Conservation (phyloP, 2,329 filamentous ascomycete species). For the Trichoderma endophyticum region DNA sequence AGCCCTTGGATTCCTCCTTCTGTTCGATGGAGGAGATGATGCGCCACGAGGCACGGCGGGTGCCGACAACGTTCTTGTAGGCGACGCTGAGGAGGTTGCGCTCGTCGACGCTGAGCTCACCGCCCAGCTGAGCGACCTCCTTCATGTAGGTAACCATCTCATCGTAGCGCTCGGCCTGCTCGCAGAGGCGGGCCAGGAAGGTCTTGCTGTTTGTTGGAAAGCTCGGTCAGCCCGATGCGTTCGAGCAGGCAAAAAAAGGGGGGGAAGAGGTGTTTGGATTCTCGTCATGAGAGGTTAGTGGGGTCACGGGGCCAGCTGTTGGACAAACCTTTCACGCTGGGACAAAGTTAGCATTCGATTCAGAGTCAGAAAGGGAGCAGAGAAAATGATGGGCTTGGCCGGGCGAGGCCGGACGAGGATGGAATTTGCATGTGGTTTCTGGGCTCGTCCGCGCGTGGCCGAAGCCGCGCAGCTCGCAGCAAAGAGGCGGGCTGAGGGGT, state of each 20-base stretch:
- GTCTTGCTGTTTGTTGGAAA: constrained; percentile 71
- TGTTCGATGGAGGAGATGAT: constrained; percentile 99
- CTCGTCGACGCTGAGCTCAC: constrained; percentile 90
- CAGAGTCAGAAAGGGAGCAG: neutral
- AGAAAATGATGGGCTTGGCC: constrained; percentile 16
- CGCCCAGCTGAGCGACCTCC: constrained; percentile 89
- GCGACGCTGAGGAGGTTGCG: constrained; percentile 97
- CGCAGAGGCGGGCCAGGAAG: constrained; percentile 98
- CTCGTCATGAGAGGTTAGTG: constrained; percentile 16
- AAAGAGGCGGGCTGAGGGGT: constrained; percentile 27
- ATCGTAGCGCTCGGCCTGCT: constrained; percentile 99
- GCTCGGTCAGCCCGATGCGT: constrained; percentile 14
- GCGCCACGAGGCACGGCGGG: constrained; percentile 96
- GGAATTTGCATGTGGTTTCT: neutral
- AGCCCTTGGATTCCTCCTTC: constrained; percentile 99
- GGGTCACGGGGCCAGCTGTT: constrained; percentile 17
- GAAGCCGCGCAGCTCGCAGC: constrained; percentile 16
- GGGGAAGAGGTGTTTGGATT: constrained; percentile 8
- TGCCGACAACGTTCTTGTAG: constrained; percentile 99
- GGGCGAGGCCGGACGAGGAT: neutral
- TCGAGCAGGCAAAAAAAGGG: neutral
- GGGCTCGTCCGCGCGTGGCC: neutral
- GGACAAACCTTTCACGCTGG: constrained; percentile 67
- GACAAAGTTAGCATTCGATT: constrained; percentile 36
- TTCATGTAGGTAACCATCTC: constrained; percentile 99